Conservation (phyloP, 2,329 filamentous ascomycete genomes). For the Claviceps arundinis region DNA sequence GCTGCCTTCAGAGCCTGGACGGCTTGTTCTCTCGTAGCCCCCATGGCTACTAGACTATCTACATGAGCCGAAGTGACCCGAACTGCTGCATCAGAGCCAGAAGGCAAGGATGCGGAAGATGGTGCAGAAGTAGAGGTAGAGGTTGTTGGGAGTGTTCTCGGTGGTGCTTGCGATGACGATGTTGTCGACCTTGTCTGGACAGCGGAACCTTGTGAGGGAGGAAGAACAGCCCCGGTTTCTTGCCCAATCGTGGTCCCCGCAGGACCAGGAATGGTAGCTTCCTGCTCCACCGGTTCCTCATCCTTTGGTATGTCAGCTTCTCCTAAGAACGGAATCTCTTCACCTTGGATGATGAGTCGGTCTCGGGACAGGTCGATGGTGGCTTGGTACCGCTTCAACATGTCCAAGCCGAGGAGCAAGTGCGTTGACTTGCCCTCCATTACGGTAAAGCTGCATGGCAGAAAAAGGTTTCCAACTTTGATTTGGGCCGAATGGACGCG, state of each 20-base stretch:
- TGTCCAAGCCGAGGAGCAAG: constrained; percentile 82
- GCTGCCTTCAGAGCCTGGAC: constrained; percentile 71
- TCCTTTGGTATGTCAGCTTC: constrained; percentile 91
- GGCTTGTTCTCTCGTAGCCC: constrained; percentile 64
- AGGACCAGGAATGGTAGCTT: constrained; percentile 74
- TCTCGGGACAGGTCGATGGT: constrained; percentile 78
- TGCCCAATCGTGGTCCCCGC: constrained; percentile 82
- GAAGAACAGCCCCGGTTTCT: constrained; percentile 60
- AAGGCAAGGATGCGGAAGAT: constrained; percentile 13
- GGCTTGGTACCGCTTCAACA: constrained; percentile 92
- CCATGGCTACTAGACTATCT: constrained; percentile 62
- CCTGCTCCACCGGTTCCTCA: constrained; percentile 58
- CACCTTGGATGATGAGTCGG: constrained; percentile 74
- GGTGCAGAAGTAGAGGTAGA: constrained; percentile 9
- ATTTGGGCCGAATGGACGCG: constrained; percentile 93
- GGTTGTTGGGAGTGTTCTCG: constrained; percentile 12
- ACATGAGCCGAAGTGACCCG: constrained; percentile 51
- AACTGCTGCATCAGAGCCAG: constrained; percentile 7
- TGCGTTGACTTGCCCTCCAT: constrained; percentile 99
- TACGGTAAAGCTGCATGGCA: constrained; percentile 94
- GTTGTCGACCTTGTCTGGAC: constrained; percentile 8
- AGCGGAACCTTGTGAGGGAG: constrained; percentile 10
- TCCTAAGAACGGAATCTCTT: constrained; percentile 78
- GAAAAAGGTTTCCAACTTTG: constrained; percentile 73
- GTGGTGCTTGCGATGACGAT: constrained; percentile 5